Base-by-base conservation (phyloP, 108 stramenopile species). In the Cylindrotheca fusiformis region DNA sequence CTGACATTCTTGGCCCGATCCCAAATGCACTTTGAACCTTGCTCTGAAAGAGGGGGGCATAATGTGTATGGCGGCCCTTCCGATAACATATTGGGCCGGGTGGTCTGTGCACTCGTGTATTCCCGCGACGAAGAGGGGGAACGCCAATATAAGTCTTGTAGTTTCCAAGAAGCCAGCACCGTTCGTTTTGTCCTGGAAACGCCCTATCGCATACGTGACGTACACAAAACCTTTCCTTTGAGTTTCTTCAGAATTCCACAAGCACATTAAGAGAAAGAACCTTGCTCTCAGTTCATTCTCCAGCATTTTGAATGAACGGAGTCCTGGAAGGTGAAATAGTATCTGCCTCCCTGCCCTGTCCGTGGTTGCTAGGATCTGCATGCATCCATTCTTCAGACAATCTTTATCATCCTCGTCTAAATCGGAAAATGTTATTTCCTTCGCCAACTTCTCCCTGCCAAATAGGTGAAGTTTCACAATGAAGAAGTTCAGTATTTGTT, bases 281-380 rank as follows among this genome's bases (percentile, higher is more conserved):
- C 36, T 6, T 14, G 36, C 36, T 14, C 36, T 6, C 36, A 41
- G 14, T 14, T 41, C 36, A 41, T 41, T 41, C 14, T 10, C 14
- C 36, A 41, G 36, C 6, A 14, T 41, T 41, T 41, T 41, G 14
- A 41, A 41, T 41, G 6, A 14, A 10, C 36, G 6, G 10, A 41
- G 14, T 10, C 36, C 36, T 14, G 36, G 36, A 41, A 41, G 36
- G 36, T 41, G 36, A 14, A 41, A 41, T 41, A 41, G 6, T 41
- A 41, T 41, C 14, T 6, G 6, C 49, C 74, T 61, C 22, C 67
- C 67, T 2, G 67, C 54, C 27, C 63, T 53, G 57, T 75, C 74
- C n/a, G n/a, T n/a, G n/a, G n/a, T n/a, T n/a, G n/a, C n/a, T n/a
- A n/a, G n/a, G n/a, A n/a, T n/a, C n/a, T n/a, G n/a, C n/a, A n/a